phyloP scores from a whole-genome alignment of 2,329 filamentous ascomycete species.

The Fusarium sp. region DNA sequence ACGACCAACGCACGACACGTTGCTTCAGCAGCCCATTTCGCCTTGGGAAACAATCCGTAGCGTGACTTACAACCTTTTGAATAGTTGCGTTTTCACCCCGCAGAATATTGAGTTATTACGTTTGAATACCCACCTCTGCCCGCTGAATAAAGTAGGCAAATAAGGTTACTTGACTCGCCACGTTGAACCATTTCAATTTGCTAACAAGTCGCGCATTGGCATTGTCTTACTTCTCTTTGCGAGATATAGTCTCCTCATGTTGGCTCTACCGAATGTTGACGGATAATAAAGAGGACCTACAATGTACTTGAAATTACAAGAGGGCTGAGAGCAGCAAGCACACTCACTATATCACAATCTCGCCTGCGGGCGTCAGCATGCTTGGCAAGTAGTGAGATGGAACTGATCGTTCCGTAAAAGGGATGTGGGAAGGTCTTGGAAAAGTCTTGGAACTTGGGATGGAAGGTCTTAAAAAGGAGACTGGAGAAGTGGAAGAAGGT shows the following conservation, averaged over 20 bases:
- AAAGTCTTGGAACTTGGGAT: constrained; percentile 32
- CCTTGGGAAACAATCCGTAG: too few species aligned
- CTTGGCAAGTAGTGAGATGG: constrained; percentile 30
- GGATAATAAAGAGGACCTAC: neutral
- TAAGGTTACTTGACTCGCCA: constrained; percentile 10
- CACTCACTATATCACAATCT: constrained; percentile 13
- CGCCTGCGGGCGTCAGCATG: constrained; percentile 14
- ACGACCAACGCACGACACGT: too few species aligned
- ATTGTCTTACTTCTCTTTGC: neutral
- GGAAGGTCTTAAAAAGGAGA: constrained; percentile 10
- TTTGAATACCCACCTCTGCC: constrained; percentile 37
- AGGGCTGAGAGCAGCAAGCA: neutral
- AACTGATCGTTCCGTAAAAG: constrained; percentile 24
- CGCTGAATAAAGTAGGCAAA: constrained; percentile 30
- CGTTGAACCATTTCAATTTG: neutral
- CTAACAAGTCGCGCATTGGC: constrained; percentile 1
- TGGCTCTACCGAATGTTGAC: neutral
- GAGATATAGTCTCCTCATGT: neutral
- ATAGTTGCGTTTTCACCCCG: constrained; percentile 14
- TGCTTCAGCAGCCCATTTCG: too few species aligned
- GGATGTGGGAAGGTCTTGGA: constrained; percentile 35
- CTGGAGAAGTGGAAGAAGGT: constrained; percentile 26
- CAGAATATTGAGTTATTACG: constrained; percentile 37
- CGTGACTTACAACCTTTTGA: too few species aligned
- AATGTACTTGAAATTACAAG: neutral